Evolutionary conservation across 2,329 filamentous ascomycete species (phyloP).

Genomic region (Dendryphion nanum): DNA sequence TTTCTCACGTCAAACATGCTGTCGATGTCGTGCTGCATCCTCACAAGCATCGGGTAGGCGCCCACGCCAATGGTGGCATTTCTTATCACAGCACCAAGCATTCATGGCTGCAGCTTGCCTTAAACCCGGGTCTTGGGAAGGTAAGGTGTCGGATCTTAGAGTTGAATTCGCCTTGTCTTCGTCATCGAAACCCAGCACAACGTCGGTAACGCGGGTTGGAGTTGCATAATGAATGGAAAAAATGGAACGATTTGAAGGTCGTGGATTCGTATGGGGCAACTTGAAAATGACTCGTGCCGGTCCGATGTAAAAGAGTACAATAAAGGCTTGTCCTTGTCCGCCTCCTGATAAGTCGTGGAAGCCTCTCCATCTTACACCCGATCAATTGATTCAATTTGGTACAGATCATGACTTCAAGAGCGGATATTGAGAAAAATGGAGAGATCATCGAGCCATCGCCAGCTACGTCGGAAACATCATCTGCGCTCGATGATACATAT

Average conservation of each 20-base stretch:
- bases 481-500: constrained; percentile 31
- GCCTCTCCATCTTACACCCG: neutral
- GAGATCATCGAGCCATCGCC: constrained; percentile 18
- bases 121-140: neutral
- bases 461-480: constrained; percentile 17
- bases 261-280: too few relatives aligned
- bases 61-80: too few relatives aligned
- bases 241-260: too few relatives aligned
- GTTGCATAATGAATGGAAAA: too few relatives aligned
- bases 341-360: neutral
- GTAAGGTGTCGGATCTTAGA: neutral
- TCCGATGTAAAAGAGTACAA: too few relatives aligned
- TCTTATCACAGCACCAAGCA: constrained; percentile 1
- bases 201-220: too few relatives aligned
- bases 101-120: constrained; percentile 1
- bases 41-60: constrained; percentile 3
- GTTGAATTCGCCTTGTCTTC: too few relatives aligned
- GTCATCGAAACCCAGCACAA: too few relatives aligned
- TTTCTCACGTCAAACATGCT: constrained; percentile 1
- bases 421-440: constrained; percentile 12
- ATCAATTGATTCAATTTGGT: too few relatives aligned
- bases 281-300: too few relatives aligned
- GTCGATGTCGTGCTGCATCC: constrained; percentile 4
- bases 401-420: constrained; percentile 11
- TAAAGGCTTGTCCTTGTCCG: too few relatives aligned